Percentiles rank a stretch among this genome's conserved stretches.
Conservation (phyloP, 202 grass and related monocot species). For the Carex sylvatica region DNA sequence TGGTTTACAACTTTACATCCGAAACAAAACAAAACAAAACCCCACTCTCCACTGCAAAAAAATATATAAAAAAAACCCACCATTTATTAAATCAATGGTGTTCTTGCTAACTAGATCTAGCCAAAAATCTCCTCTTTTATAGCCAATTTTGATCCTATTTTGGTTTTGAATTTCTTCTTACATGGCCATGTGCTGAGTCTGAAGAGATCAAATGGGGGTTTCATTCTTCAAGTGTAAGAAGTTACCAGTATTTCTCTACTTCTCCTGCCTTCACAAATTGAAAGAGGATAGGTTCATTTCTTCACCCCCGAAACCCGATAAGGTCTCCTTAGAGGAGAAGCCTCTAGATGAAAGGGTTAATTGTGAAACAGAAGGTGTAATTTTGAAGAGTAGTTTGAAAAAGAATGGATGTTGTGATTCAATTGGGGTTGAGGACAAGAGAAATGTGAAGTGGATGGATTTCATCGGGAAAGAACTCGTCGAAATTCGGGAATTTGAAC, state of each 20-base stretch:
- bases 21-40: not conserved
- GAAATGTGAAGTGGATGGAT: slow-evolving; percentile 89
- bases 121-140: not conserved
- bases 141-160: not conserved
- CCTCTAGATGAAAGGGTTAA: not conserved
- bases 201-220: slow-evolving; percentile 24
- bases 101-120: not conserved
- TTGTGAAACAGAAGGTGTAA: not conserved
- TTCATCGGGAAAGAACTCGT: slow-evolving; percentile 77
- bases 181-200: not conserved
- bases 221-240: slow-evolving; percentile 29
- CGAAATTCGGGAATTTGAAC: slow-evolving; percentile 71
- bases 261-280: not conserved
- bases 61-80: not conserved
- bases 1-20: too few species aligned
- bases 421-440: slow-evolving; percentile 29
- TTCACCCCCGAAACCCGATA: not conserved
- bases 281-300: slow-evolving; percentile 9
- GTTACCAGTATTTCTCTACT: slow-evolving; percentile 14
- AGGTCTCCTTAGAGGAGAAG: not conserved
- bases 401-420: not conserved
- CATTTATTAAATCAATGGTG: not conserved
- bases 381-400: slow-evolving; percentile 65
- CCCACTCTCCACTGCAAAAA: not conserved
- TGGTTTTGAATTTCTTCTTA: not conserved